These are phyloP conservation scores for Lichtheimia ornata DNA, from an alignment of 371 early-diverging fungal genomes.

Conservation along the genomic window DNA sequence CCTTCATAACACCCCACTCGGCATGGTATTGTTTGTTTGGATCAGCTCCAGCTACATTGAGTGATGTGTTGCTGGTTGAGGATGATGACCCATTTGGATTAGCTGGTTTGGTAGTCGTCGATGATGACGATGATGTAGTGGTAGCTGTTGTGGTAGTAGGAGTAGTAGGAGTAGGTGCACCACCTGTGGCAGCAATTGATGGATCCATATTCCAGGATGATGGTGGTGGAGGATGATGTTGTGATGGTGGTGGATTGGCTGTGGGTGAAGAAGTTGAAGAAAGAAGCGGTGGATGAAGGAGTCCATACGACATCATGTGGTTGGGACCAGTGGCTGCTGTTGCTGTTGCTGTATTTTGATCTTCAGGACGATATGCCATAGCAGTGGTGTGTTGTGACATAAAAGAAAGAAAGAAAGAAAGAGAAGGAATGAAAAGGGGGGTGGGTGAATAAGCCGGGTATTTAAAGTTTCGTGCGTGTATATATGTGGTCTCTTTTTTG, in stretches of 20 bases:
- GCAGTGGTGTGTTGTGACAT: background rate
- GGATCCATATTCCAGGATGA: background rate
- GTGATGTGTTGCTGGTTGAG: background rate
- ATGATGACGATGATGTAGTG: background rate
- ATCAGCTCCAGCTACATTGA: background rate
- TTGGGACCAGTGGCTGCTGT: conserved; percentile 2
- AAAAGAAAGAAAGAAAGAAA: conserved; percentile 9
- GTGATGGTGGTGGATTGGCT: background rate
- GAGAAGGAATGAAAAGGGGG: conserved; percentile 4
- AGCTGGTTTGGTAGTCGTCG: background rate
- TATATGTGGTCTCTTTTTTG: background rate
- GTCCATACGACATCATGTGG: background rate
- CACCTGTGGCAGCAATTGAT: background rate
- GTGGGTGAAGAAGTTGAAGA: conserved; percentile 1
- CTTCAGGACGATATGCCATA: conserved; percentile 3
- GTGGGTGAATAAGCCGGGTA: background rate
- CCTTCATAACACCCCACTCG: conserved; percentile 50
- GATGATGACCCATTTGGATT: background rate
- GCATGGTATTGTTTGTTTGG: conserved; percentile 39
- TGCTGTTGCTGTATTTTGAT: conserved; percentile 3
- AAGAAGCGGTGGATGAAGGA: background rate
- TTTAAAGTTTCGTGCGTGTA: background rate
- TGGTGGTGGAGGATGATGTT: background rate
- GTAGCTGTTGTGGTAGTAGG: background rate
- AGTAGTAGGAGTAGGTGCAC: background rate